phyloP scores from a whole-genome alignment of 768 basidiomycete species.

The Lactarius vividus region DNA sequence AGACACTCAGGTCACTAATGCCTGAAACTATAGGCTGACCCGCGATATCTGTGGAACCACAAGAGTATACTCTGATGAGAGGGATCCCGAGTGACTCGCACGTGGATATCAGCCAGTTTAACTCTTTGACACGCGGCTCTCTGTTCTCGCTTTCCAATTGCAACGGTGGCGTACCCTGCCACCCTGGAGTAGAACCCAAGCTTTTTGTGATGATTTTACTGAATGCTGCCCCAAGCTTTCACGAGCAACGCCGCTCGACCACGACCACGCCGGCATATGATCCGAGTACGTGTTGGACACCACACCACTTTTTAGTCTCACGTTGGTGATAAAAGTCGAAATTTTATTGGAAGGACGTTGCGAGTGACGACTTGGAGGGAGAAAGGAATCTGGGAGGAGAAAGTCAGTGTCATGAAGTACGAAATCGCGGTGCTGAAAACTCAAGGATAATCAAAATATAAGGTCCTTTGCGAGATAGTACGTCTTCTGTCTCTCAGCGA shows the following conservation, averaged over 20 bases:
- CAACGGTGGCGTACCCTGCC: background rate
- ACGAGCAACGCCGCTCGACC: background rate
- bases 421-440: too few species aligned
- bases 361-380: too few species aligned
- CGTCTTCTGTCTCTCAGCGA: too few species aligned
- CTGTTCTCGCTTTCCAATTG: background rate
- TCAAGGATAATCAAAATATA: too few species aligned
- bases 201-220: background rate
- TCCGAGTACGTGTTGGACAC: too few species aligned
- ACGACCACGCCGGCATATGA: too few species aligned
- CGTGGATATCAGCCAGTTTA: background rate
- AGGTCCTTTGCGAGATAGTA: too few species aligned
- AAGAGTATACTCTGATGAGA: background rate
- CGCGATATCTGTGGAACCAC: background rate
- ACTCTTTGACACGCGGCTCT: background rate
- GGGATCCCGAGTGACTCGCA: background rate
- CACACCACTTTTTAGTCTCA: too few species aligned
- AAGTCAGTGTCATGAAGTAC: too few species aligned
- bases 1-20: background rate
- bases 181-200: background rate
- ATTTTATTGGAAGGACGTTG: too few species aligned
- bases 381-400: too few species aligned
- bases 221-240: background rate
- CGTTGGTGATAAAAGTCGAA: too few species aligned
- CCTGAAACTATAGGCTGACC: background rate